Conservation (phyloP, 2,329 filamentous ascomycete species). For the Shiraia bambusicola region DNA sequence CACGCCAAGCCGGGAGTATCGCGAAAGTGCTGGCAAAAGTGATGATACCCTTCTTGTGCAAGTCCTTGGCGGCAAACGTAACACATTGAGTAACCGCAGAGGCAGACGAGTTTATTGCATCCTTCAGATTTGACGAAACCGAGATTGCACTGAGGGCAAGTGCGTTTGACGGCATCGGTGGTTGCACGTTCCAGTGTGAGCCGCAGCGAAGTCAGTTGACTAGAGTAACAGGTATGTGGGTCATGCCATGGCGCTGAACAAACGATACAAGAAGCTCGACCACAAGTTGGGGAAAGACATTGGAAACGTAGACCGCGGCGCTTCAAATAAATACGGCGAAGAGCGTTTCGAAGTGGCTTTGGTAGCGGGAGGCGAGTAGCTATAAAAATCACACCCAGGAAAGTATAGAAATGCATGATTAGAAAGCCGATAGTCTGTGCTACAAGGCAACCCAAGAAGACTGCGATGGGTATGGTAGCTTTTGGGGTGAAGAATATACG, state of each 20-base stretch:
- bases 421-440: conserved; percentile 60
- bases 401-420: conserved; percentile 44
- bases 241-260: conserved; percentile 85
- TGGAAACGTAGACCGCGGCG: conserved; percentile 74
- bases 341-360: conserved; percentile 57
- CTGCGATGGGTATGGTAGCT: conserved; percentile 32
- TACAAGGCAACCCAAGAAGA: conserved; percentile 33
- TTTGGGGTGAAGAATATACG: conserved; percentile 28
- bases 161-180: conserved; percentile 90
- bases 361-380: conserved; percentile 24
- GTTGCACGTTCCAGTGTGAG: conserved; percentile 91
- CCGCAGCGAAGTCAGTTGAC: conserved; percentile 69
- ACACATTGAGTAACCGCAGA: conserved; percentile 97
- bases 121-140: conserved; percentile 91
- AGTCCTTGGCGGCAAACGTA: conserved; percentile 79
- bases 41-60: conserved; percentile 74
- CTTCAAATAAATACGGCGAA: conserved; percentile 68
- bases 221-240: conserved; percentile 87
- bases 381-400: conserved; percentile 20
- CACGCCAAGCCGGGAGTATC: conserved; percentile 75
- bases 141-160: conserved; percentile 87
- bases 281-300: conserved; percentile 71
- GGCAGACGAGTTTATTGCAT: conserved; percentile 95
- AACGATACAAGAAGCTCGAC: conserved; percentile 72
- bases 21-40: conserved; percentile 96